Evolutionary conservation across 2,329 filamentous ascomycete genomes (phyloP), one percentile per base, ranked within the genome.

Genomic region (Fusarium vanettenii): DNA sequence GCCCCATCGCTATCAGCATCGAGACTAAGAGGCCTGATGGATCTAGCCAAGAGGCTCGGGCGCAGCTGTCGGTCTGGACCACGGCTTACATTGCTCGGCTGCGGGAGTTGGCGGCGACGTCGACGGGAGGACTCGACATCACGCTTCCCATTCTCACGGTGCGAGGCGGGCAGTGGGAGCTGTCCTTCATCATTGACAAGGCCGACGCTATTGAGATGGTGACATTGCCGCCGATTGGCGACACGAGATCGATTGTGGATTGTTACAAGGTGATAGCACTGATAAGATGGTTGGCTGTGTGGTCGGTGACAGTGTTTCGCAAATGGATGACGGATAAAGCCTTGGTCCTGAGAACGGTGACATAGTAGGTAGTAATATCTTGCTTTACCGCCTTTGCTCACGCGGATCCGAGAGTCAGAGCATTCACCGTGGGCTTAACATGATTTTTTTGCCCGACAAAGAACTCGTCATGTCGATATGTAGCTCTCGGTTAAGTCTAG

Each of bases 1-100:
- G 59, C 4, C 57, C 63, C 25, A 70, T 66, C 25, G 59, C 63
- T 18, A 56, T 70, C 22, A 70, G 48, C 52, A 70, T 70, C 55
- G 64, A 66, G 59, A 70, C 67, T 6, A 67, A 70, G 50, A 60
- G 52, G 5, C 52, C 64, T 9, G 64, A 64, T 18, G 60, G 64
- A 2, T 70, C 68, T 4, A 64, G 11, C 22, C 10, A 67, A 27
- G 60, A 52, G 25, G 68, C 55, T 13, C 60, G 48, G 31, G 35
- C 60, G 20, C 60, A 70, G 43, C 11, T 64, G 14, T 64, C 68
- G 6, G 64, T 70, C 16, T 70, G 68, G 68, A 60, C 60, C 11
- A 45, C 39, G 13, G 59, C 59, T 14, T 61, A 61, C 13, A 35
- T 61, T 22, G n/a, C 39, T 18, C 39, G 39, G 14, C 39, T 61